Conservation (phyloP, 257 asterid species). For the Fraxinus quadrangulata region DNA sequence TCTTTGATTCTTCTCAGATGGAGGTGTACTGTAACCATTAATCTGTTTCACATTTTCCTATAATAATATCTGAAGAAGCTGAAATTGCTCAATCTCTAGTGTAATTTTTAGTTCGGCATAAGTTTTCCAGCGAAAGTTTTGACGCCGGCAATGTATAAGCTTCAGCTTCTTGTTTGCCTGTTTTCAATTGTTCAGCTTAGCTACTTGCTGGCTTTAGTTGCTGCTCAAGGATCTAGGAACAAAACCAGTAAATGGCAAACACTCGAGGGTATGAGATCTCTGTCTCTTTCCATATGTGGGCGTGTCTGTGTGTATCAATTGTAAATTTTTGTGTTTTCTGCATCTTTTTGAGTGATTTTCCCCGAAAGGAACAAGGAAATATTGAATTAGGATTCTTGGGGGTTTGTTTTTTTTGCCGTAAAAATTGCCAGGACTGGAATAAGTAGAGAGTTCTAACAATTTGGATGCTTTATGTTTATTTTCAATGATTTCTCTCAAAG, state of each 20-base stretch:
- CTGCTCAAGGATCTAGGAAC: slow-evolving; percentile 63
- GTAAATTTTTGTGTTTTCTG: not conserved
- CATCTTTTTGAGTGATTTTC: not conserved
- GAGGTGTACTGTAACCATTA: not conserved
- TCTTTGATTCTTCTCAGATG: not conserved
- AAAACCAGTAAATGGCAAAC: slow-evolving; percentile 59
- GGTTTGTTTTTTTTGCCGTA: not conserved
- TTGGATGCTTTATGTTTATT: slow-evolving; percentile 1
- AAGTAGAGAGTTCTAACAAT: not conserved
- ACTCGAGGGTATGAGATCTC: slow-evolving; percentile 47
- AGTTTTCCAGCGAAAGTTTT: slow-evolving; percentile 13
- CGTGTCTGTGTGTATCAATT: slow-evolving; percentile 4
- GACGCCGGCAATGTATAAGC: slow-evolving; percentile 63
- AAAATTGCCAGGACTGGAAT: not conserved
- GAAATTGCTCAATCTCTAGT: not conserved
- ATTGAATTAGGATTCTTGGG: not conserved
- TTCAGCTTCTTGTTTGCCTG: slow-evolving; percentile 37
- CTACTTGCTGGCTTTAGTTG: slow-evolving; percentile 43
- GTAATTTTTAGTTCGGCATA: not conserved
- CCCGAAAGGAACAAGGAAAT: not conserved
- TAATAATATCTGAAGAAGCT: not conserved
- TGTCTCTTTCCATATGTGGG: not conserved
- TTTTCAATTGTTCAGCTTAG: slow-evolving; percentile 40
- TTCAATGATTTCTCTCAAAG: not conserved
- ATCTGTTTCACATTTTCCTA: slow-evolving; percentile 23